These are phyloP conservation scores for Theobroma grandiflorum DNA, from an alignment of 441 rosid genomes.

Conservation along the genomic window DNA sequence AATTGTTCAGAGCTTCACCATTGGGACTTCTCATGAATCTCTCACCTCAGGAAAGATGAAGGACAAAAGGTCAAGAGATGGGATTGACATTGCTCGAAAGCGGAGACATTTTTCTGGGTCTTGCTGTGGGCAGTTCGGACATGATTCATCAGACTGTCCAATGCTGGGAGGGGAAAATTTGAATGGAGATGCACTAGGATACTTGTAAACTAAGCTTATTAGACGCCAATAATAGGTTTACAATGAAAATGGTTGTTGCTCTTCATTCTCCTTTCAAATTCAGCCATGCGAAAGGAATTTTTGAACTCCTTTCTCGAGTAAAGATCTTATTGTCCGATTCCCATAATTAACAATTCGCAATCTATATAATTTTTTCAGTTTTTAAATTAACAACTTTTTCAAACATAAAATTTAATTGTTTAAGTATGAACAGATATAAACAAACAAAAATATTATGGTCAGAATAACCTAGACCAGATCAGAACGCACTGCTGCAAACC, in stretches of 20 bases:
- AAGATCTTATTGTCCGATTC: neutral
- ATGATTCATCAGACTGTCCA: slow-evolving; percentile 57
- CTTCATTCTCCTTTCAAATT: neutral
- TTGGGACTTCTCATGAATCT: slow-evolving; percentile 46
- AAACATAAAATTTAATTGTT: neutral
- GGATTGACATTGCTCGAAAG: slow-evolving; percentile 42
- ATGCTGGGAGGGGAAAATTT: slow-evolving; percentile 50
- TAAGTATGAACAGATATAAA: neutral
- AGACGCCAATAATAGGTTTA: slow-evolving; percentile 15
- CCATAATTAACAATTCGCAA: neutral
- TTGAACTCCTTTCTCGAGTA: neutral
- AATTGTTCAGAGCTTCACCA: slow-evolving; percentile 46
- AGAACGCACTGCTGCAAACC: neutral
- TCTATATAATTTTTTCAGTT: neutral
- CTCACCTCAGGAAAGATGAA: slow-evolving; percentile 52
- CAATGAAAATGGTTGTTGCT: neutral
- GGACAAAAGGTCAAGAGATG: slow-evolving; percentile 57
- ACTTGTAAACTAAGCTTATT: slow-evolving; percentile 36
- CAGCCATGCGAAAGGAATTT: neutral
- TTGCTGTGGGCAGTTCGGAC: slow-evolving; percentile 59
- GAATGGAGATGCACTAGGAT: slow-evolving; percentile 52
- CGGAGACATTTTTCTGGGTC: slow-evolving; percentile 55
- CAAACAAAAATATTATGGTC: neutral
- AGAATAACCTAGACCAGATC: neutral
- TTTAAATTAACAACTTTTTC: neutral